These are phyloP conservation scores for Firmiana major DNA, from an alignment of 345 rosid species.

Conservation along the genomic window DNA sequence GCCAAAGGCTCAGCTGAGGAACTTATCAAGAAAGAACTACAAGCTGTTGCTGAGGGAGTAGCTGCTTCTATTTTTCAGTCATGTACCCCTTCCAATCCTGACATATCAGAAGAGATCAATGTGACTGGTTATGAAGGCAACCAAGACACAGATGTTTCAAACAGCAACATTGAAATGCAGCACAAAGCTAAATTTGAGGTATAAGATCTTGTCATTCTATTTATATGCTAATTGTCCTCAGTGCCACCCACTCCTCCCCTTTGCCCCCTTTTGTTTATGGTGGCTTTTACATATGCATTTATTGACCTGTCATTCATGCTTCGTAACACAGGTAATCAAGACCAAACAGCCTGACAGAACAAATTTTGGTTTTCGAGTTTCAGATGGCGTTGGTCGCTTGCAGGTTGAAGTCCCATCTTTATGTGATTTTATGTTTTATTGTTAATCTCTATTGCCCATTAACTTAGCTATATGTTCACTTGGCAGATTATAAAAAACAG, in stretches of 20 bases:
- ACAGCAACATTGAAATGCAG: conserved; percentile 29
- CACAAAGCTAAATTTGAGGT: conserved; percentile 56
- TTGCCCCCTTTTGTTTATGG: not conserved
- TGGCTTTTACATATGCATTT: not conserved
- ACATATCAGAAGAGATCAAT: conserved; percentile 17
- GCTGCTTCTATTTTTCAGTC: conserved; percentile 55
- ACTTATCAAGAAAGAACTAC: conserved; percentile 57
- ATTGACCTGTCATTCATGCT: not conserved
- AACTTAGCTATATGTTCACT: conserved; percentile 3
- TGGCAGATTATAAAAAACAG: conserved; percentile 53
- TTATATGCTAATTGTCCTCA: not conserved
- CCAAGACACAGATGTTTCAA: conserved; percentile 26
- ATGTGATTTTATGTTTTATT: conserved; percentile 4
- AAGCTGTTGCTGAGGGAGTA: conserved; percentile 68
- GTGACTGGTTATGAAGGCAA: conserved; percentile 26
- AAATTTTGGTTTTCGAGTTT: conserved; percentile 46
- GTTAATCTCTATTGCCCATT: not conserved
- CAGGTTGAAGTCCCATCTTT: conserved; percentile 45
- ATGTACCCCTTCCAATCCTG: conserved; percentile 30
- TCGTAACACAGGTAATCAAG: conserved; percentile 40
- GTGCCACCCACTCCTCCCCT: not conserved
- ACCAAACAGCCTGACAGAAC: conserved; percentile 40
- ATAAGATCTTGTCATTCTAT: not conserved
- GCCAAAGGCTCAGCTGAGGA: conserved; percentile 46
- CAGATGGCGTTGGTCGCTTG: conserved; percentile 55